Evolutionary conservation across 495 filamentous ascomycete species (phyloP).

Genomic region (Daldinia caldariorum): DNA sequence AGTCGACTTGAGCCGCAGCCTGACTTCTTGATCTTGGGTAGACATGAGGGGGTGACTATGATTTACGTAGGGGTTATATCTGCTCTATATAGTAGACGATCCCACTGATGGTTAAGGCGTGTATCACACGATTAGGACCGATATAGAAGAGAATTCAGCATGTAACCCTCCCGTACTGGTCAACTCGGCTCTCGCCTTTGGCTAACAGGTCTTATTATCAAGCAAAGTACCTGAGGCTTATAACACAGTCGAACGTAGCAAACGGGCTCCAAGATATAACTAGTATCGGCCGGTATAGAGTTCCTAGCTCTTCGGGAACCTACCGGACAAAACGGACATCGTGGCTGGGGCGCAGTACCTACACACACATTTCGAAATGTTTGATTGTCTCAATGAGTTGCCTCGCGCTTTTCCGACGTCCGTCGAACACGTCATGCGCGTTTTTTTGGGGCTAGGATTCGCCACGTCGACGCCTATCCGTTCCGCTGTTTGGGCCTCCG

Average conservation of each 20-base stretch:
- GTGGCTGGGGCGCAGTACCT: background rate
- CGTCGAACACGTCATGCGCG: background rate
- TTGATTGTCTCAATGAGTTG: background rate
- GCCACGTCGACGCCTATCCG: background rate
- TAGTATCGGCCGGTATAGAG: background rate
- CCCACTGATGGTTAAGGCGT: too few relatives aligned
- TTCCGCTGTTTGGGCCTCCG: slow-evolving; percentile 12
- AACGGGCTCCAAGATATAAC: background rate
- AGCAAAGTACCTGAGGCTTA: background rate
- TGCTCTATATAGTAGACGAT: too few relatives aligned
- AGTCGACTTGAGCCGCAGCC: background rate
- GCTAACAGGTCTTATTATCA: background rate
- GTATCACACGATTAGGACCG: too few relatives aligned
- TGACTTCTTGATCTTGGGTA: background rate
- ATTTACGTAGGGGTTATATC: too few relatives aligned
- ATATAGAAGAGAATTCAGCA: too few relatives aligned
- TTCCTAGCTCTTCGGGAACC: background rate
- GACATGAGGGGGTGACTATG: too few relatives aligned
- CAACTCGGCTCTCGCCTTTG: too few relatives aligned
- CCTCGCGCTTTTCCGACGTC: background rate
- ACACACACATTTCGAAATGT: background rate
- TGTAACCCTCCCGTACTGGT: too few relatives aligned
- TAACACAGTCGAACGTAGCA: background rate
- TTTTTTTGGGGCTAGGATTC: background rate
- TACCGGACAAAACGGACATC: background rate